A percentile compares a stretch with the other conserved stretches of the same genome.
Conservation (phyloP, 768 basidiomycete species). For the Amanita exitialis region DNA sequence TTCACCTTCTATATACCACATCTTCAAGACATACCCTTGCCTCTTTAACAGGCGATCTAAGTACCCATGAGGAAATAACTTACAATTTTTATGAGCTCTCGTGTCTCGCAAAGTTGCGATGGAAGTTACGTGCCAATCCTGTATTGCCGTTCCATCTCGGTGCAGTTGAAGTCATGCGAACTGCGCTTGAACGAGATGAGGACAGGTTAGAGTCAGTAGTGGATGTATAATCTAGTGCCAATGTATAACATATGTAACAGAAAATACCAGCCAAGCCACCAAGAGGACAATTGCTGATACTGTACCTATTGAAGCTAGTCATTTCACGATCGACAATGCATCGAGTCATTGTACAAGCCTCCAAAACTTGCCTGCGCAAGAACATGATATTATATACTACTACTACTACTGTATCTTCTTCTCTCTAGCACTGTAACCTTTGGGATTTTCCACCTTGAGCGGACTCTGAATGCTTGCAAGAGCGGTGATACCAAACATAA, state of each 20-base stretch:
- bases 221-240: neutral
- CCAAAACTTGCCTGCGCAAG: neutral
- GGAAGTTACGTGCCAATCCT: constrained; percentile 39
- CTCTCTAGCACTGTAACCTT: constrained; percentile 57
- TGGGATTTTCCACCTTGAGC: constrained; percentile 49
- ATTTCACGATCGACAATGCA: too few relatives aligned
- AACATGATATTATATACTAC: neutral
- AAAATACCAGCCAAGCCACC: too few relatives aligned
- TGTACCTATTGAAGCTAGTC: too few relatives aligned
- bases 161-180: constrained; percentile 55
- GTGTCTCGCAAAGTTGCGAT: constrained; percentile 42
- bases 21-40: constrained; percentile 24
- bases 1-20: constrained; percentile 48
- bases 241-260: neutral
- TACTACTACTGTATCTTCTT: constrained; percentile 60
- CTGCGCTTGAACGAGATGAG: constrained; percentile 27
- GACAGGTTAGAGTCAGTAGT: neutral
- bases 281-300: too few relatives aligned
- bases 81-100: constrained; percentile 62
- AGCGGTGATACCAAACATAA: constrained; percentile 54
- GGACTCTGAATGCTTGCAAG: constrained; percentile 71
- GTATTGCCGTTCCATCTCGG: constrained; percentile 66
- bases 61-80: constrained; percentile 45
- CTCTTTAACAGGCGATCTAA: constrained; percentile 17
- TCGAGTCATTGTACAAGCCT: too few relatives aligned